Evolutionary conservation across 1,284 basidiomycete genomes (phyloP).

Genomic region (Cutaneotrichosporon mucoides): DNA sequence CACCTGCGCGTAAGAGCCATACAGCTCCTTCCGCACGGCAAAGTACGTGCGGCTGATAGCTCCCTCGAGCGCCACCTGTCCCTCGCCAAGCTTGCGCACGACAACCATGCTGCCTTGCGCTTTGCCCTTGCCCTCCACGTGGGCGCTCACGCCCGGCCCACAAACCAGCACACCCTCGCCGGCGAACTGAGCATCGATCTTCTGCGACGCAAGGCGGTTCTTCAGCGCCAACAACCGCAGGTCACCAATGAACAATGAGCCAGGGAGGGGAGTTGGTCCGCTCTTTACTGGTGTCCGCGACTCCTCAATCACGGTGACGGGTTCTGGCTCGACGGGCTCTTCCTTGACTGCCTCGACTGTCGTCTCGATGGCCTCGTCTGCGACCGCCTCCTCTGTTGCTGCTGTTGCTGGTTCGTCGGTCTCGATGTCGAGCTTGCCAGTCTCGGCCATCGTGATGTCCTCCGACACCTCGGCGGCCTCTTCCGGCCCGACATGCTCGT

Average conservation of each 20-base stretch:
- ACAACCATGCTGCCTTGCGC: conserved; percentile 70
- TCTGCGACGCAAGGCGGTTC: conserved; percentile 63
- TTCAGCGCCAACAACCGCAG: conserved; percentile 84
- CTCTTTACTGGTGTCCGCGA: conserved; percentile 38
- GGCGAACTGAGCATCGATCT: conserved; percentile 82
- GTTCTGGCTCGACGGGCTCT: conserved; percentile 2
- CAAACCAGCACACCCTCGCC: conserved; percentile 95
- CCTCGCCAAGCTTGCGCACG: conserved; percentile 77
- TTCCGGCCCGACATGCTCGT: neutral
- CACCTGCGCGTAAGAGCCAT: conserved; percentile 79
- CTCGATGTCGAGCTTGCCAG: conserved; percentile 8
- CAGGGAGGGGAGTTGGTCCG: conserved; percentile 65
- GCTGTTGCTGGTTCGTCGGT: conserved; percentile 5
- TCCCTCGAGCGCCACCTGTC: conserved; percentile 82
- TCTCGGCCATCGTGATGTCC: neutral
- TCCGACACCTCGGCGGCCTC: neutral
- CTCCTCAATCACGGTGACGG: neutral
- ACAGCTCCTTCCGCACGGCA: conserved; percentile 77
- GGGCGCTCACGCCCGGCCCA: conserved; percentile 55
- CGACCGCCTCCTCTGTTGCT: conserved; percentile 8
- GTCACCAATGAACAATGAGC: conserved; percentile 93
- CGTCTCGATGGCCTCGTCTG: conserved; percentile 1
- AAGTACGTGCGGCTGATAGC: conserved; percentile 84
- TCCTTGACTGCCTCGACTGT: conserved; percentile 12
- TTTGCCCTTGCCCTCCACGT: conserved; percentile 57